Evolutionary conservation across 345 rosid species (phyloP), one percentile per base, ranked within the genome.

Genomic region (Garcia nutans): DNA sequence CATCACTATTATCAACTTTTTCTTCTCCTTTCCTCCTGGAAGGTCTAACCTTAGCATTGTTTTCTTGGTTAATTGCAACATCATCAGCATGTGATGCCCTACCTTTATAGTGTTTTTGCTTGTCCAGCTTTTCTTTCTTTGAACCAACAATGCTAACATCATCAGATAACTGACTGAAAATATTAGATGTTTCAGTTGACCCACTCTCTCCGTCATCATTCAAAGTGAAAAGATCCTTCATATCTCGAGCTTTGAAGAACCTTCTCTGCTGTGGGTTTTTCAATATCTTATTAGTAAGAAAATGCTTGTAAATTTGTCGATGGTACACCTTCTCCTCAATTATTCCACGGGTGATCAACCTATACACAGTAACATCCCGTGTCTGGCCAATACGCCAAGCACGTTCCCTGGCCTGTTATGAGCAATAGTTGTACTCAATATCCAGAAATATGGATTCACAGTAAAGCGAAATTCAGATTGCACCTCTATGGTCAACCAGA

Each of bases 331-430:
- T 96, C 86, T 96, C 99, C 85, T 96, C 99, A 74, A 96, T 96
- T 68, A 97, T 90, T 75, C 98, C 99, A 3, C 93, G 92, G 0
- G 92, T 93, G 79, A 96, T 92, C 87, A 96, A 80, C 87, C 99
- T 92, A 79, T 92, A 96, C 20, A 96, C 86, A n/a, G 89, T 88
- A 65, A 96, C 99, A 82, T 92, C 98, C 80, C 89, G 85, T 81
- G 84, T 89, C 84, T 96, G 99, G 71, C 98, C 99, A 85, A 96
- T 92, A 63, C 97, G 98, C 98, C 99, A 96, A 74, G 99, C 99
- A 58, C 99, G 98, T 83, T 96, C 99, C 90, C 99, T 93, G 7
- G 99, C 99, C 98, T 94, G 85, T 78, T 64, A 80, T 3, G 42
- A 73, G 62, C 65, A 77, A 72, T 24, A 82, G 54, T 57, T n/a